These are phyloP conservation scores for Globisporangium middletonii DNA, from an alignment of 352 stramenopile species.

Conservation along the genomic window DNA sequence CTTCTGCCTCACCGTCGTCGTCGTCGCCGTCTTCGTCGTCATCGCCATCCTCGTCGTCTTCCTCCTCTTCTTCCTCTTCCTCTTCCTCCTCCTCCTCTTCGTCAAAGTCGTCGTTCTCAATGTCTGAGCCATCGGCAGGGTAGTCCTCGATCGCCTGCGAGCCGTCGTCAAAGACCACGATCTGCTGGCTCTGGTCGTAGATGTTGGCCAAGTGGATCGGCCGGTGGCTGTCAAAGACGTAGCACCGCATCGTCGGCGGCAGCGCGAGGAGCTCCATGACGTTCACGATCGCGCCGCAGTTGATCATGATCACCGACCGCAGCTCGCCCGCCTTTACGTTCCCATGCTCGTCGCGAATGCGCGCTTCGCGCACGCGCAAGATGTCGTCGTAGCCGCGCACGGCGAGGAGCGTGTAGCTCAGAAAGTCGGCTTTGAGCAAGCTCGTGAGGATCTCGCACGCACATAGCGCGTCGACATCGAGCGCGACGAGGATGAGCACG, in stretches of 20 bases:
- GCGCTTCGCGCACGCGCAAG: conserved; percentile 55
- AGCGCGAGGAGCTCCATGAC: conserved; percentile 80
- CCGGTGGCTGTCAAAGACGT: conserved; percentile 94
- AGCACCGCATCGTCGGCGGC: conserved; percentile 70
- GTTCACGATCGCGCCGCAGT: conserved; percentile 93
- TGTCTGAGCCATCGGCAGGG: conserved; percentile 78
- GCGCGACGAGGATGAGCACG: conserved; percentile 90
- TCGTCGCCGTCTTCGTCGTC: conserved; percentile 31
- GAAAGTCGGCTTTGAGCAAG: conserved; percentile 63
- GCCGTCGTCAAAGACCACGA: conserved; percentile 82
- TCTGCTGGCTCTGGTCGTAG: conserved; percentile 78
- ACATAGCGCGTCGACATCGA: conserved; percentile 94
- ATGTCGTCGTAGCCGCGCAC: conserved; percentile 86
- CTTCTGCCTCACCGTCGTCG: conserved; percentile 36
- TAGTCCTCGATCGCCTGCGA: conserved; percentile 65
- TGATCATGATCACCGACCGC: conserved; percentile 91
- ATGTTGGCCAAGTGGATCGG: conserved; percentile 97
- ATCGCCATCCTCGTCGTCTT: conserved; percentile 49
- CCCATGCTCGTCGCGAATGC: conserved; percentile 50
- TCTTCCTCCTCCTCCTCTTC: conserved; percentile 59
- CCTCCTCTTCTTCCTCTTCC: conserved; percentile 50
- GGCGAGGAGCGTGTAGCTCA: conserved; percentile 70
- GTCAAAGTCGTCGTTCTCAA: conserved; percentile 51
- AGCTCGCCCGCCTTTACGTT: conserved; percentile 48
- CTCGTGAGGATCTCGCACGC: conserved; percentile 91